A percentile compares a stretch with the other conserved stretches of the same genome.
Conservation (phyloP, 192 early-diverging fungal genomes). For the Backusella tuberculispora region DNA sequence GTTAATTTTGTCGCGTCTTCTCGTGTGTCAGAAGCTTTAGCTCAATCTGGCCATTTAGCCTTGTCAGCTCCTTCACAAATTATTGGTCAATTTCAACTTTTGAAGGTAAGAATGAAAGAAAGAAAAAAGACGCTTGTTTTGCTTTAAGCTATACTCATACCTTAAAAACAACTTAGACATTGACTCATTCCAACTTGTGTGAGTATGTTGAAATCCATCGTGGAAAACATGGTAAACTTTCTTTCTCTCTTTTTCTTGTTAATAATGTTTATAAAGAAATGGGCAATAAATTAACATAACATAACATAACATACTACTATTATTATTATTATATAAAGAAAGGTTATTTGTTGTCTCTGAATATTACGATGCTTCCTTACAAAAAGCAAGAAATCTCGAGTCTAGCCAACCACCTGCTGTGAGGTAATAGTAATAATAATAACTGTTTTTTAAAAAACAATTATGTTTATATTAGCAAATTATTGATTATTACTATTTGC, state of each 20-base stretch:
- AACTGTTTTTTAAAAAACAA: no score
- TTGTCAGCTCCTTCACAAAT: slow-evolving; percentile 52
- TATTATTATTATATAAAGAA: slow-evolving; percentile 35
- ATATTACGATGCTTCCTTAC: slow-evolving; percentile 43
- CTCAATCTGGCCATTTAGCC: slow-evolving; percentile 40
- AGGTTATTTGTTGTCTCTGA: slow-evolving; percentile 62
- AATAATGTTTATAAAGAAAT: background rate
- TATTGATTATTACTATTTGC: no score
- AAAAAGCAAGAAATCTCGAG: slow-evolving; percentile 14
- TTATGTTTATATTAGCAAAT: background rate
- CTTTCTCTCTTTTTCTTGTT: no score
- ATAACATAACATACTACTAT: background rate
- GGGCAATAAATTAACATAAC: background rate
- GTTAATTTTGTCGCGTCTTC: slow-evolving; percentile 37
- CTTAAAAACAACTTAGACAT: slow-evolving; percentile 40
- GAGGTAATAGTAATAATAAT: slow-evolving; percentile 6
- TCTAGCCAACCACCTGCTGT: background rate
- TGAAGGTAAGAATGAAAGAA: slow-evolving; percentile 43
- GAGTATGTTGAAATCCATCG: slow-evolving; percentile 66
- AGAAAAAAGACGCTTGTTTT: background rate
- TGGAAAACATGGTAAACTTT: slow-evolving; percentile 58
- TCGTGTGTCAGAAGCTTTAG: slow-evolving; percentile 30
- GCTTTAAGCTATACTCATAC: background rate
- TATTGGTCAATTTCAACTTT: slow-evolving; percentile 49
- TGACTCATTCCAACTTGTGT: slow-evolving; percentile 63